These are phyloP conservation scores for Psilocybe subaeruginosa DNA, from an alignment of 768 basidiomycete genomes.

Conservation along the genomic window DNA sequence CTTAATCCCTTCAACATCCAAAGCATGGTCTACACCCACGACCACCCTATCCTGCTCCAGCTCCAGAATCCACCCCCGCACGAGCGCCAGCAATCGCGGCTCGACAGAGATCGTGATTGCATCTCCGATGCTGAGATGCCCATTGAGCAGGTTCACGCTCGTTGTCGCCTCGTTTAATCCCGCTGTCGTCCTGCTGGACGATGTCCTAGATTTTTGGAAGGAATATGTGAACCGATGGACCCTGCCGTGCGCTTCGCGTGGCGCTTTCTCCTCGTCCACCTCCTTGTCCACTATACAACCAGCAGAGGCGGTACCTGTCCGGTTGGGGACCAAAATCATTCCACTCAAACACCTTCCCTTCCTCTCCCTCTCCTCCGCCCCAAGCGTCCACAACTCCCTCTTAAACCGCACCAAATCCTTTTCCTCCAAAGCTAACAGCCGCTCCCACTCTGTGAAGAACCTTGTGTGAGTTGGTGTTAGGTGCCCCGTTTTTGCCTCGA, in stretches of 20 bases:
- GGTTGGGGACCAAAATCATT: constrained; percentile 50
- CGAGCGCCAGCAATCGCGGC: constrained; percentile 82
- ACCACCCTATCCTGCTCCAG: constrained; percentile 66
- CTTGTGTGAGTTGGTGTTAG: constrained; percentile 64
- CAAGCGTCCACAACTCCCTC: constrained; percentile 94
- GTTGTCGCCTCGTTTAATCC: background rate
- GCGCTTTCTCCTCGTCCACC: no score
- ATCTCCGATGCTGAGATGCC: constrained; percentile 80
- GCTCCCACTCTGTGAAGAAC: constrained; percentile 94
- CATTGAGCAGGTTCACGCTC: constrained; percentile 59
- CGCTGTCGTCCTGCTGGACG: background rate
- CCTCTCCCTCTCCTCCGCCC: constrained; percentile 75
- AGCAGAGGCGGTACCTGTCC: background rate
- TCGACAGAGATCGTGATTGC: constrained; percentile 87
- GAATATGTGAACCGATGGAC: constrained; percentile 83
- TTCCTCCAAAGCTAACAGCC: constrained; percentile 84
- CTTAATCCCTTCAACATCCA: constrained; percentile 34
- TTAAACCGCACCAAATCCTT: constrained; percentile 82
- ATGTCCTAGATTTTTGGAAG: constrained; percentile 48
- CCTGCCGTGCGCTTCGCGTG: constrained; percentile 41
- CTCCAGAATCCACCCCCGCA: constrained; percentile 80
- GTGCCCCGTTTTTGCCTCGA: constrained; percentile 79
- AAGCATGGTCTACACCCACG: constrained; percentile 81
- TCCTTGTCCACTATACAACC: background rate
- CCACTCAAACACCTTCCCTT: constrained; percentile 83